These are phyloP conservation scores for Macrolepiota albuminosa DNA, from an alignment of 768 basidiomycete species.

Conservation along the genomic window DNA sequence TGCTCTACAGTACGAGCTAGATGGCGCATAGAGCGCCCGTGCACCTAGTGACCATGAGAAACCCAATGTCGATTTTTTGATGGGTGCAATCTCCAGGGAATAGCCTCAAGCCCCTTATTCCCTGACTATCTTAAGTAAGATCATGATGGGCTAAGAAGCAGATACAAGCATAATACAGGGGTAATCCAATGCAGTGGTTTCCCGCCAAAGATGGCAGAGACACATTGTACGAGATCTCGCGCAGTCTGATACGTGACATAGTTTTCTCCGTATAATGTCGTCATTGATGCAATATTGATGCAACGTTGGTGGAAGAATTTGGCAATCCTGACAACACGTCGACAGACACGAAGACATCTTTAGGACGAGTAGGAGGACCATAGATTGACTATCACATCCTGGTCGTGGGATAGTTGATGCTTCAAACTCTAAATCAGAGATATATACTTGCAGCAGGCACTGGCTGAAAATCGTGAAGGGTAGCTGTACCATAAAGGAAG, in stretches of 20 bases:
- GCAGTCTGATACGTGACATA: conserved; percentile 22
- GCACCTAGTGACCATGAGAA: background rate
- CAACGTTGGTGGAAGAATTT: conserved; percentile 13
- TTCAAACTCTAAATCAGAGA: too few species aligned
- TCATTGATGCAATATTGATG: conserved; percentile 15
- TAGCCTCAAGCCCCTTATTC: too few species aligned
- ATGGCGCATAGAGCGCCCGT: too few species aligned
- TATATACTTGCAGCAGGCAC: background rate
- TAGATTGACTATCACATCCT: too few species aligned
- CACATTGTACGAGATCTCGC: conserved; percentile 20
- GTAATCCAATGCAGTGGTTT: conserved; percentile 6
- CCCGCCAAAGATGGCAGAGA: background rate
- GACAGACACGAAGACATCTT: too few species aligned
- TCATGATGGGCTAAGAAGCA: too few species aligned
- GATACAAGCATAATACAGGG: background rate
- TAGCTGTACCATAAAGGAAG: conserved; percentile 21
- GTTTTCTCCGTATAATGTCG: conserved; percentile 21
- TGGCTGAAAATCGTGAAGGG: conserved; percentile 18
- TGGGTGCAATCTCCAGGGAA: too few species aligned
- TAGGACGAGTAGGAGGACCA: too few species aligned
- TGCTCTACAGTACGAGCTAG: background rate
- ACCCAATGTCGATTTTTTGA: too few species aligned
- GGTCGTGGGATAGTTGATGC: too few species aligned
- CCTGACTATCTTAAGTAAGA: too few species aligned
- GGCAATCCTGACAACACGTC: conserved; percentile 18